phyloP scores from a whole-genome alignment of 1,284 basidiomycete genomes.

The Lentinula novae-zelandiae region DNA sequence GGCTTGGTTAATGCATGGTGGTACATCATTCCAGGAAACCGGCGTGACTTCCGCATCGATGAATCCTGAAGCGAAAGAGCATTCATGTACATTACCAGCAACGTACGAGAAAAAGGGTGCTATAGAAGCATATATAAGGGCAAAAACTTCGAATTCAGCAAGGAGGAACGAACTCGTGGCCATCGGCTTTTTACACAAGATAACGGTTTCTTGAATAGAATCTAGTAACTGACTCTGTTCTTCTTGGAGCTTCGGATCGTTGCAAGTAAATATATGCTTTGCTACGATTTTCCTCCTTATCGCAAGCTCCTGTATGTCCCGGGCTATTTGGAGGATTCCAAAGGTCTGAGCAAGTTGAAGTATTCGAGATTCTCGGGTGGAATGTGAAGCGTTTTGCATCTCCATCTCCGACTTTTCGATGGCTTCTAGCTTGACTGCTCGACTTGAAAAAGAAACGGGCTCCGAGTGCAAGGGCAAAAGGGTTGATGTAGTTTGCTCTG shows the following conservation, averaged over 20 bases:
- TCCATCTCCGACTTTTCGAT: not conserved
- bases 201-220: conserved; percentile 33
- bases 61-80: conserved; percentile 1
- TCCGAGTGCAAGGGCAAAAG: not conserved
- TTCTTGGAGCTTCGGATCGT: conserved; percentile 29
- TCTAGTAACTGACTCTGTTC: conserved; percentile 29
- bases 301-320: not conserved
- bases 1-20: conserved; percentile 3
- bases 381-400: too few relatives aligned
- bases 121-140: conserved; percentile 1
- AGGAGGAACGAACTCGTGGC: conserved; percentile 23
- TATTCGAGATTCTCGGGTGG: not conserved
- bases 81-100: not conserved
- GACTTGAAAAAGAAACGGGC: not conserved
- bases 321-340: not conserved
- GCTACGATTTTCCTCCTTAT: conserved; percentile 15
- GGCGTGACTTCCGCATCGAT: not conserved
- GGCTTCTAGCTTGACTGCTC: not conserved
- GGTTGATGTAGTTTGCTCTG: not conserved
- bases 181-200: conserved; percentile 24
- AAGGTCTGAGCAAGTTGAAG: not conserved
- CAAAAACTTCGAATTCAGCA: not conserved
- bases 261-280: conserved; percentile 42
- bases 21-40: conserved; percentile 1
- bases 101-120: conserved; percentile 17